Base-by-base conservation (phyloP, 2,329 filamentous ascomycete species). In the Colletotrichum caudatum region DNA sequence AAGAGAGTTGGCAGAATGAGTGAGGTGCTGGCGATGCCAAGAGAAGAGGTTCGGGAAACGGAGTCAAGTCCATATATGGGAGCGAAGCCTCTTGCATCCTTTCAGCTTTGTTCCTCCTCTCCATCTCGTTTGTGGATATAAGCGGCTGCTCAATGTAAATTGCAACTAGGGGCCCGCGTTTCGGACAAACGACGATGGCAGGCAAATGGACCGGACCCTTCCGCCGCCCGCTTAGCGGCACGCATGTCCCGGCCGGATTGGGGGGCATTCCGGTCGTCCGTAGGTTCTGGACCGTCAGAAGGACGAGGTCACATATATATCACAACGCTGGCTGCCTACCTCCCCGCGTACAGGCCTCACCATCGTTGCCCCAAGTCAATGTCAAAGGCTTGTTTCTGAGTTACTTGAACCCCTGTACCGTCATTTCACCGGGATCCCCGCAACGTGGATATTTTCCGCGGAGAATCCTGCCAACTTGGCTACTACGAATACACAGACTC, bases 161-260 rank as follows among this genome's bases (percentile, higher is more conserved):
- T 69, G 54, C 23, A 44, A 9, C 65, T 62, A 60, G 66, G 65
- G 69, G 46, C 69, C 62, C 20, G 35, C 39, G 65, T 72, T 72
- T 72, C 69, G 65, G 69, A 72, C 51, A 72, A n/a, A 72, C 57
- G 51, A 35, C 23, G 44, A 64, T 58, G 53, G 54, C 48, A 53
- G 64, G 59, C 29, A 37, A 39, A 53, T 37, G 48, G 53, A 48
- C 12, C 20, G 48, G 53, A 33, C 12, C 20, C 50, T 44, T 9
- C 37, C 14, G 18, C 11, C 35, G n/a, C 33, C 37, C n/a, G 33
- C 37, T 12, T 29, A 11, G 37, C 69, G 59, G 59, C 69, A 64
- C 54, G 16, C 50, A n/a, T 18, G 46, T 51, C 51, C 64, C 64
- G 64, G 41, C 26, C 51, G 35, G 64, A 33, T 41, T 41, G 64